Evolutionary conservation across 106 monocot genomes (phyloP), one percentile per base, ranked within the genome.

Genomic region (Dioscorea alata): DNA sequence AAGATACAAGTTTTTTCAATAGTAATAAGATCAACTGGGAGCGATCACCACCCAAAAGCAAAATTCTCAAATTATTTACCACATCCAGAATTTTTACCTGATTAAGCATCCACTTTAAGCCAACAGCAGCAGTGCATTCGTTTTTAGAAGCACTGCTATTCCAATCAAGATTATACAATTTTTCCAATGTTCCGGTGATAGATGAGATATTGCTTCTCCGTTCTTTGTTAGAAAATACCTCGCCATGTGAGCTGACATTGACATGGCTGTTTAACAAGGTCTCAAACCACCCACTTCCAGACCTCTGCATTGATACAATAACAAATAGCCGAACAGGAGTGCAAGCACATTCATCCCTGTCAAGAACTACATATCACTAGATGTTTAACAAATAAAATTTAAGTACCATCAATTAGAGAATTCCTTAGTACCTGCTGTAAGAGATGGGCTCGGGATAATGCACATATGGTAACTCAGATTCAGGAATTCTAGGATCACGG

Each of bases 21-120:
- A 10, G 42, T 3, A 42, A 42, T 42, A 42, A 6, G 5, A 8
- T 6, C 42, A 42, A 42, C 42, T 42, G 6, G 6, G 42, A 42
- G 42, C 5, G 42, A 42, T 42, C 4, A 42, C 42, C 42, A 42
- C 28, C 28, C 10, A 42, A 10, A 42, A 42, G 42, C 42, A 42
- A 42, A 42, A 42, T 10, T 42, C 42, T 42, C 10, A 10, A 42
- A 8, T 42, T 3, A 6, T 42, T 10, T 6, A 42, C 9, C 42
- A 6, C 42, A 42, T 6, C 10, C 6, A 42, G n/a, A 66, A 19
- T 33, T 66, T 49, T 66, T 49, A 66, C 65, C 65, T 66, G 65
- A 66, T 66, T 66, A 49, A 66, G 65, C 65, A 66, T 66, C 65
- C 65, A 66, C 42, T 66, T 66, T 9, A 66, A 66, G 65, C 65